phyloP scores from a whole-genome alignment of 2,329 filamentous ascomycete species.

The Botryotinia calthae region DNA sequence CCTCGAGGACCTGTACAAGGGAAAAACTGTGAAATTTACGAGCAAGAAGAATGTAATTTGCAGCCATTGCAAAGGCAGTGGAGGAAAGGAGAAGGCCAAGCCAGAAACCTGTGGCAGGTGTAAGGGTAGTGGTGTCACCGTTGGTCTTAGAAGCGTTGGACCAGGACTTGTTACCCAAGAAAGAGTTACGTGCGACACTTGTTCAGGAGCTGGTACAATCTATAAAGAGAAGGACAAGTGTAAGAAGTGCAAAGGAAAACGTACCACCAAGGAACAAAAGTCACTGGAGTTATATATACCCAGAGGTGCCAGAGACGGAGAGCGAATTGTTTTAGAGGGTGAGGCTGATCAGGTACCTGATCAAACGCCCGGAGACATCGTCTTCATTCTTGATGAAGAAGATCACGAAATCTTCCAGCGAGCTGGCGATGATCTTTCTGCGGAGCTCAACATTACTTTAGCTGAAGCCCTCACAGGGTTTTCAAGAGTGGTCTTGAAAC shows the following conservation, averaged over 20 bases:
- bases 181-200: conserved; percentile 76
- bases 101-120: conserved; percentile 79
- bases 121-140: conserved; percentile 73
- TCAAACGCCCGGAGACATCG: conserved; percentile 85
- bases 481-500: conserved; percentile 83
- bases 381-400: conserved; percentile 83
- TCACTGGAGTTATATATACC: conserved; percentile 96
- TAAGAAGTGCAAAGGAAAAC: conserved; percentile 97
- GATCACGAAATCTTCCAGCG: conserved; percentile 79
- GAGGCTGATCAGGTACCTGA: conserved; percentile 92
- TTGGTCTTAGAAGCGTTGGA: conserved; percentile 78
- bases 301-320: conserved; percentile 79
- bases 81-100: conserved; percentile 90
- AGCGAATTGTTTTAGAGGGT: conserved; percentile 84
- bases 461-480: conserved; percentile 86
- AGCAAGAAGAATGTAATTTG: conserved; percentile 94
- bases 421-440: conserved; percentile 78
- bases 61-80: conserved; percentile 79
- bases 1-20: conserved; percentile 95
- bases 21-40: conserved; percentile 95
- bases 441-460: conserved; percentile 76
- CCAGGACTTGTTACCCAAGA: conserved; percentile 83
- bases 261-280: conserved; percentile 85
- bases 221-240: conserved; percentile 97
- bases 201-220: conserved; percentile 78